Base-by-base conservation (phyloP, 345 rosid genomes). In the Syzygium jambos region DNA sequence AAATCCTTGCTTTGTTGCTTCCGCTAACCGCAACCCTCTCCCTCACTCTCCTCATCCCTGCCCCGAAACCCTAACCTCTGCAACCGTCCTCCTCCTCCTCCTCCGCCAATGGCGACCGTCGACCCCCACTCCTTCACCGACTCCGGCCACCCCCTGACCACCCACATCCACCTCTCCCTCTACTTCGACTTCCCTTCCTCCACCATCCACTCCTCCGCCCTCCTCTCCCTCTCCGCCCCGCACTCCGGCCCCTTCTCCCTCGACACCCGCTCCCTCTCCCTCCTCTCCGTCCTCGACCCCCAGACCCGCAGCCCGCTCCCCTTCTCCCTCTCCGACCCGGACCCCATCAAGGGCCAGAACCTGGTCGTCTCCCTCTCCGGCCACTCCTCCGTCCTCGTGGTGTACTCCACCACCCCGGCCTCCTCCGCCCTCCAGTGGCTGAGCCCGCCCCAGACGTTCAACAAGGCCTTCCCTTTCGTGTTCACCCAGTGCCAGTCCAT, bases 371-470 rank as follows among this genome's bases (percentile, higher is more conserved):
- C 90, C 8, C 98, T 97, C 52, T 73, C 92, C 17, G 87, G 88
- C 88, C 92, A 91, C 9, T 88, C 92, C 84, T 93, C 93, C 0
- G 1, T 95, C 56, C 89, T 94, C 22, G 8, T 96, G 68, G 52
- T 92, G 85, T 96, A 87, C 92, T 91, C 97, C 52, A 95, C 96
- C 53, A 92, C 97, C 9, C 93, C 95, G 3, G 86, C 93, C 11
- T 95, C 99, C 21, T 94, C 99, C 6, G 99, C 99, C 6, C 98
- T 97, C 85, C 97, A 97, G 21, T 97, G 99, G 99, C 95, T 97
- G 9, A 90, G 92, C 0, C 99, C 98, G 1, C 94, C 91, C 0
- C 97, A 95, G 59, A 96, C 99, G 8, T 96, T 95, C 90, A 92
- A 93, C 87, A 96, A 95, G 85, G 68, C 85, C 23, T 92, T 90